Evolutionary conservation across 2,329 filamentous ascomycete genomes (phyloP), one percentile per base, ranked within the genome.

Genomic region (Teratosphaeria viscida): DNA sequence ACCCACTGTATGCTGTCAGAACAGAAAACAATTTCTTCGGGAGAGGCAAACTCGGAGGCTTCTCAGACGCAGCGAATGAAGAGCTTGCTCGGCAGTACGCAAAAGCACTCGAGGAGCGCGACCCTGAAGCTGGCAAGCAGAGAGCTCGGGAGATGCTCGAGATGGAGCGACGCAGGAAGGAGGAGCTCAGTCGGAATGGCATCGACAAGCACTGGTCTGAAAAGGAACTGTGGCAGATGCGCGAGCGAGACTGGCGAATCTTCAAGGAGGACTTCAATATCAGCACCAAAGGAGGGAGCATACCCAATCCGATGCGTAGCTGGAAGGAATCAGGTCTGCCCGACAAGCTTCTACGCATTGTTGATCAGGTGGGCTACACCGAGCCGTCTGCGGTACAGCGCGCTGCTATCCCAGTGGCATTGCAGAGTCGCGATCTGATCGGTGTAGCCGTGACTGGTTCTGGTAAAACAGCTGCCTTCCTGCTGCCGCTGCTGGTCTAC

Each of bases 221-320:
- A 72, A 99, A 99, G 84, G 83, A 82, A 63, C 78, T 97, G 63
- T 85, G 89, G 14, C 89, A 96, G 68, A 99, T 99, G 94, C 89
- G 90, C 63, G 92, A 97, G 76, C 83, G 94, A 72, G 94, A 99
- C 75, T 99, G 94, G 94, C 89, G 94, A 71, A 97, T 99, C 68
- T 96, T 99, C 85, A 99, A 97, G 76, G 94, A 97, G 74, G 92
- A 99, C 75, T 97, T 96, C 77, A 95, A 94, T 67, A 99, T 99
- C 72, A 82, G 87, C 49, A 96, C 91, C 8, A 97, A 96, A 74
- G 94, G 94, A 60, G 92, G 92, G 52, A 82, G 82, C 29, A 90
- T 97, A 59, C 94, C 94, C 0, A 92, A 97, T 68, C 94, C 94
- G 0, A 97, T 99, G 92, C 90, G 94, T 56, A 90, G 81, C 66